Conservation (phyloP, 176 grass and related monocot genomes). For the Coix lacrymajobi region DNA sequence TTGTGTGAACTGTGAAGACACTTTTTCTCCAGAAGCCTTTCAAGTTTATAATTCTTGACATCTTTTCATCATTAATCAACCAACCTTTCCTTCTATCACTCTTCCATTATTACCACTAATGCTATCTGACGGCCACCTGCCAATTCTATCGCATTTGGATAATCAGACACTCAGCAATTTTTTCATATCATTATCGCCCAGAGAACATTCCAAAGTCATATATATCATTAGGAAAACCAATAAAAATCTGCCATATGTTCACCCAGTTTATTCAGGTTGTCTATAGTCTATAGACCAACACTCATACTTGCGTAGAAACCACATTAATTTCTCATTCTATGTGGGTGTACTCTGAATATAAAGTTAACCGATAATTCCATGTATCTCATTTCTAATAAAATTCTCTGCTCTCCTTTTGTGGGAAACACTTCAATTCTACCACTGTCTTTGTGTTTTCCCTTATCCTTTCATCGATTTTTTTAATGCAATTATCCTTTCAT, state of each 20-base stretch:
- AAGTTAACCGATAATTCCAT: neutral
- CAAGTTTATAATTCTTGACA: slow-evolving; percentile 5
- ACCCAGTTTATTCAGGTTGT: neutral
- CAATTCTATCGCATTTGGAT: slow-evolving; percentile 11
- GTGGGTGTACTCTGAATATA: neutral
- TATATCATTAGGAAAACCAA: neutral
- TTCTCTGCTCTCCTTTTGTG: neutral
- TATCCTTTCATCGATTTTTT: neutral
- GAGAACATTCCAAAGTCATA: neutral
- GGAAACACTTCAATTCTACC: neutral
- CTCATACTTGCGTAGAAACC: neutral
- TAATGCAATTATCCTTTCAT: no score
- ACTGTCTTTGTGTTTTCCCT: neutral
- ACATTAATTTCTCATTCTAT: neutral
- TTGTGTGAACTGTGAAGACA: neutral
- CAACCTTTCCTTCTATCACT: slow-evolving; percentile 6
- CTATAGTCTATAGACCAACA: neutral
- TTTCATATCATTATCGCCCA: neutral
- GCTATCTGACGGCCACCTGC: neutral
- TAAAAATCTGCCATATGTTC: neutral
- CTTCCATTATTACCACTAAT: neutral
- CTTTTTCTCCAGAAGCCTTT: neutral
- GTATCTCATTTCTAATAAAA: neutral
- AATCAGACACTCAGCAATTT: neutral
- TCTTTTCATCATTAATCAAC: neutral